phyloP scores from a whole-genome alignment of 495 filamentous ascomycete genomes.

The Podospora didyma region DNA sequence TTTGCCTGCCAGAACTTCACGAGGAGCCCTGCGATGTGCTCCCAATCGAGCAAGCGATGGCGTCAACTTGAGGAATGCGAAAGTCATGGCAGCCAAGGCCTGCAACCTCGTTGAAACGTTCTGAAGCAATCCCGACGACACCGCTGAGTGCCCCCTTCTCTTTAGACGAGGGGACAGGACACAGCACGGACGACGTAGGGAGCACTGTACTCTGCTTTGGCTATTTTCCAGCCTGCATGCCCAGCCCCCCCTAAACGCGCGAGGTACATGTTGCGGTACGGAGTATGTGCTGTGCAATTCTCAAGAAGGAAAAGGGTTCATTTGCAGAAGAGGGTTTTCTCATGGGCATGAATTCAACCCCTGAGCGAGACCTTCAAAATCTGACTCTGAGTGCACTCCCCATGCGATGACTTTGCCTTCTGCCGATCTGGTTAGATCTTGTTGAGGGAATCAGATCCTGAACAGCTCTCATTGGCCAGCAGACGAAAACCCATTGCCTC shows the following conservation, averaged over 20 bases:
- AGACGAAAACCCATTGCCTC: neutral
- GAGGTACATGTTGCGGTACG: neutral
- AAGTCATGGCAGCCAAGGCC: neutral
- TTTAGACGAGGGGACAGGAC: neutral
- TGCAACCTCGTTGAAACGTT: conserved; percentile 10
- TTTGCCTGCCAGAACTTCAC: neutral
- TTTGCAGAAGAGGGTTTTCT: neutral
- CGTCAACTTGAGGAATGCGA: neutral
- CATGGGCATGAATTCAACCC: neutral
- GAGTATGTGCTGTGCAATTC: too few species aligned
- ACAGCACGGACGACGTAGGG: neutral
- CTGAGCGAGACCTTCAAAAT: neutral
- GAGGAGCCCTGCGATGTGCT: neutral
- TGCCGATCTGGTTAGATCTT: neutral
- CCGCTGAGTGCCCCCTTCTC: neutral
- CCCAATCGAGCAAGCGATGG: neutral
- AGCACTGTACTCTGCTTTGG: neutral
- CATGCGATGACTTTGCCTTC: neutral
- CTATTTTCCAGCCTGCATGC: neutral
- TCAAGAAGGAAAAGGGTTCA: neutral
- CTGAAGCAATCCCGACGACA: conserved; percentile 12
- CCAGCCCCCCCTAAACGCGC: neutral
- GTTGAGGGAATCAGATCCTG: neutral
- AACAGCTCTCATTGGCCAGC: neutral
- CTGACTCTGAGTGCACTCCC: neutral